Conservation (phyloP, 768 basidiomycete species). For the Calocybe indica region DNA sequence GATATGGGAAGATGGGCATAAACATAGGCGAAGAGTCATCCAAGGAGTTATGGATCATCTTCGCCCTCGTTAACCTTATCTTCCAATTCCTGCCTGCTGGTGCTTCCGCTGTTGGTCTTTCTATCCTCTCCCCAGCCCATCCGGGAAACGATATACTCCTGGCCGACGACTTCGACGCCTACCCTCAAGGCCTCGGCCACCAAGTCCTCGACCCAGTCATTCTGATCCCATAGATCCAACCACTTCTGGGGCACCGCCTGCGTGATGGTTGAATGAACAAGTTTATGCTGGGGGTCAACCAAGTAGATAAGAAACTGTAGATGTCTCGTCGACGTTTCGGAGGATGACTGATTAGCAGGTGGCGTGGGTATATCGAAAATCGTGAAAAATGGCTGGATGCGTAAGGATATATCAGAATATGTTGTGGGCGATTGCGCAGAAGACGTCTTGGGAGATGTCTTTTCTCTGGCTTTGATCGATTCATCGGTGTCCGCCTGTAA, state of each 20-base stretch:
- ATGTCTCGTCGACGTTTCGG: constrained; percentile 35
- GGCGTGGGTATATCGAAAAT: constrained; percentile 30
- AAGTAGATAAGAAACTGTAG: constrained; percentile 71
- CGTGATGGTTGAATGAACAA: constrained; percentile 72
- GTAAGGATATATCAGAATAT: constrained; percentile 88
- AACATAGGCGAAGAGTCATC: constrained; percentile 12
- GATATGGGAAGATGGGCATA: background rate
- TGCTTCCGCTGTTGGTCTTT: constrained; percentile 11
- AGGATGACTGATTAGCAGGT: constrained; percentile 24
- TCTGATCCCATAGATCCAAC: constrained; percentile 86
- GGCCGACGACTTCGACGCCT: constrained; percentile 86
- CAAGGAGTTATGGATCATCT: constrained; percentile 28
- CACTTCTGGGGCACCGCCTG: constrained; percentile 83
- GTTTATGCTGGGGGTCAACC: constrained; percentile 72
- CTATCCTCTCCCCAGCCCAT: constrained; percentile 69
- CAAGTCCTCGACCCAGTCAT: constrained; percentile 95
- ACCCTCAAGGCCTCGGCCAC: constrained; percentile 83
- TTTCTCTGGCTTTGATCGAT: constrained; percentile 55
- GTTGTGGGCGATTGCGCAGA: constrained; percentile 52
- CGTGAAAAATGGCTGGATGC: constrained; percentile 82
- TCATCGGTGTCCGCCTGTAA: constrained; percentile 72
- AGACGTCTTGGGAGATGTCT: constrained; percentile 29
- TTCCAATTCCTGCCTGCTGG: constrained; percentile 10
- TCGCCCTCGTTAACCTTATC: constrained; percentile 10
- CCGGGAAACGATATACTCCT: constrained; percentile 81